phyloP scores from a whole-genome alignment of 305 asterid species.

The Plantago coronopus region DNA sequence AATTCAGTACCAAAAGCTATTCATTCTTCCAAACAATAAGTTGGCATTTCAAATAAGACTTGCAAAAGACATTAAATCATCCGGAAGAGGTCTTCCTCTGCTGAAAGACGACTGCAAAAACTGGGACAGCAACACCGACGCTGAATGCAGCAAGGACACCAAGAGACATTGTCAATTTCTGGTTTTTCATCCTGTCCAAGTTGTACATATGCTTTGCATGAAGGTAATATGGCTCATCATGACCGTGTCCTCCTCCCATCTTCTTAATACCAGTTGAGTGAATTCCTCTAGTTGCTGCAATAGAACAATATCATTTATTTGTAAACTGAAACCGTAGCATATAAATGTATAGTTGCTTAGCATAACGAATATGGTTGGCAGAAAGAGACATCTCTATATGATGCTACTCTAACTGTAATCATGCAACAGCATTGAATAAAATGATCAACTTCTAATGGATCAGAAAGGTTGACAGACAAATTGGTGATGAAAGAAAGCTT shows the following conservation, averaged over 20 bases:
- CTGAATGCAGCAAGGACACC: constrained; percentile 68
- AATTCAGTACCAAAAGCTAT: not conserved
- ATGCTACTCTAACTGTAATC: not conserved
- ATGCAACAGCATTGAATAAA: no score
- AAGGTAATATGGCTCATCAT: constrained; percentile 75
- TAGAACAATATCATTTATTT: constrained; percentile 16
- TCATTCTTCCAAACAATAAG: constrained; percentile 24
- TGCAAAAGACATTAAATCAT: constrained; percentile 24
- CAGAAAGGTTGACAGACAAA: no score
- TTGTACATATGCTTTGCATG: constrained; percentile 93
- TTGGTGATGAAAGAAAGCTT: no score
- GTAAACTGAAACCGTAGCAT: not conserved
- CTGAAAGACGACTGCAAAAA: constrained; percentile 74
- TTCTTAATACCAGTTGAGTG: constrained; percentile 67
- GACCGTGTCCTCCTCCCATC: constrained; percentile 85
- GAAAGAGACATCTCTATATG: not conserved
- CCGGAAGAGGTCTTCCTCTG: constrained; percentile 72
- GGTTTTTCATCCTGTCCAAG: constrained; percentile 68
- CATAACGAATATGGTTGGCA: not conserved
- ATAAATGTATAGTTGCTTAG: not conserved
- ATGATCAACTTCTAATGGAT: no score
- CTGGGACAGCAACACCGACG: constrained; percentile 70
- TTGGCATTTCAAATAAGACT: constrained; percentile 21
- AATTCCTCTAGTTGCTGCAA: constrained; percentile 66
- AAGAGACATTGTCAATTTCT: constrained; percentile 48